Evolutionary conservation across 208 protist genomes (phyloP), one percentile per base, ranked within the genome.

Genomic region (Trypanosoma cruzi): DNA sequence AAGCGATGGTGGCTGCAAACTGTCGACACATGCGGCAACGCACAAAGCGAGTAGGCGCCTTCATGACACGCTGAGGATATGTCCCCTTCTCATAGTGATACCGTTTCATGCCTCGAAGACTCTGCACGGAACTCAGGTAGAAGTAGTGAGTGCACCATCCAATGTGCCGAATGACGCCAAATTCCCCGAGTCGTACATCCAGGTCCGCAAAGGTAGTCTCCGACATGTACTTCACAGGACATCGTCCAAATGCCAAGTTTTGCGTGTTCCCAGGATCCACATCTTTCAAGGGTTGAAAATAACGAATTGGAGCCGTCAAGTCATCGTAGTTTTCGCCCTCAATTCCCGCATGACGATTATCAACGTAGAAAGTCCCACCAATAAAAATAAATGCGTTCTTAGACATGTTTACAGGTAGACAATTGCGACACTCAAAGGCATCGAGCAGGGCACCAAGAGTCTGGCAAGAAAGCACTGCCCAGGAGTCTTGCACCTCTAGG

Each of bases 121-220:
- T 84, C 26, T 64, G 54, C 11, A 84, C 74, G 28, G 69, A 66
- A 44, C 75, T 72, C 16, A 96, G 60, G 40, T 77, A 85, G 46
- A 96, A 93, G 59, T 92, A 90, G 73, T 96, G 90, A 62, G 75
- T 82, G 77, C 90, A 96, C 28, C 75, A 75, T 0, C 84, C 87
- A 57, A 78, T 60, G 68, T 96, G 90, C 11, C 84, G 79, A 16
- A 92, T 58, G 24, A 89, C 68, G 59, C 88, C 82, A 58, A 68
- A 80, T 55, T 96, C 88, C 13, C 88, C 88, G 60, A 87, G 66
- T 28, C 83, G 77, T 26, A 94, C n/a, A 46, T 75, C 36, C 1
- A 93, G 64, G n/a, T 96, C 85, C 13, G 68, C 78, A 73, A 93
- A 89, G 18, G 76, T 85, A 16, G 84, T 93, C 4, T 73, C 60